Percentiles rank a stretch among this genome's conserved stretches.
These are phyloP conservation scores for Austropuccinia psidii DNA, from an alignment of 1,284 basidiomycete species.

Conservation along the genomic window DNA sequence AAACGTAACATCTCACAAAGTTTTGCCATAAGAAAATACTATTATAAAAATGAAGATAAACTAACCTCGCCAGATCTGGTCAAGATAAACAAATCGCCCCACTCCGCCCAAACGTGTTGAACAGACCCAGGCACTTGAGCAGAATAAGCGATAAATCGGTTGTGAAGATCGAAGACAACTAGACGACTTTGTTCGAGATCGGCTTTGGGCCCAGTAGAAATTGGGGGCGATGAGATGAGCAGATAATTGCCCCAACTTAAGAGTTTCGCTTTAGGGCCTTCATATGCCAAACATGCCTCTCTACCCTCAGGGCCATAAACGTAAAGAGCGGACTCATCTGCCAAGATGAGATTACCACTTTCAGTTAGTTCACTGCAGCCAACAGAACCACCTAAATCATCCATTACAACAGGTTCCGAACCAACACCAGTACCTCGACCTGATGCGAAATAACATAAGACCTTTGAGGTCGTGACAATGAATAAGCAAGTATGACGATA, in stretches of 20 bases:
- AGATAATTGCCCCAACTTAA: conserved; percentile 56
- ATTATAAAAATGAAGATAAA: conserved; percentile 6
- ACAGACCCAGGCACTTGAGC: conserved; percentile 71
- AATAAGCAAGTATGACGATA: conserved; percentile 54
- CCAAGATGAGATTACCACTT: conserved; percentile 68
- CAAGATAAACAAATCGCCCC: conserved; percentile 67
- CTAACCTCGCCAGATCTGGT: conserved; percentile 66
- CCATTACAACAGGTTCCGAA: conserved; percentile 60
- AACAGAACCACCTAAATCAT: conserved; percentile 75
- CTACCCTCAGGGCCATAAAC: conserved; percentile 73
- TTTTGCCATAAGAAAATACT: background rate
- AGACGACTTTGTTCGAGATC: conserved; percentile 66
- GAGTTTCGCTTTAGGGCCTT: conserved; percentile 64
- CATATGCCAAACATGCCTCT: conserved; percentile 79
- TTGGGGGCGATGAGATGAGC: conserved; percentile 78
- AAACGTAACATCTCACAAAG: background rate
- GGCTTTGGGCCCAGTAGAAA: conserved; percentile 46
- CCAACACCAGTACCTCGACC: conserved; percentile 62
- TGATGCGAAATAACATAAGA: conserved; percentile 66
- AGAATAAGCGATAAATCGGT: conserved; percentile 79
- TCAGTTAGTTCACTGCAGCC: conserved; percentile 63
- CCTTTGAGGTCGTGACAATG: conserved; percentile 76
- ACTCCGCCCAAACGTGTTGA: conserved; percentile 67
- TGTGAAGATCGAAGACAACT: conserved; percentile 83
- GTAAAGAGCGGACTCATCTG: conserved; percentile 86